Percentiles rank a stretch among this genome's conserved stretches.
These are phyloP conservation scores for Trichoderma asperellum DNA, from an alignment of 2,329 filamentous ascomycete species.

Conservation along the genomic window DNA sequence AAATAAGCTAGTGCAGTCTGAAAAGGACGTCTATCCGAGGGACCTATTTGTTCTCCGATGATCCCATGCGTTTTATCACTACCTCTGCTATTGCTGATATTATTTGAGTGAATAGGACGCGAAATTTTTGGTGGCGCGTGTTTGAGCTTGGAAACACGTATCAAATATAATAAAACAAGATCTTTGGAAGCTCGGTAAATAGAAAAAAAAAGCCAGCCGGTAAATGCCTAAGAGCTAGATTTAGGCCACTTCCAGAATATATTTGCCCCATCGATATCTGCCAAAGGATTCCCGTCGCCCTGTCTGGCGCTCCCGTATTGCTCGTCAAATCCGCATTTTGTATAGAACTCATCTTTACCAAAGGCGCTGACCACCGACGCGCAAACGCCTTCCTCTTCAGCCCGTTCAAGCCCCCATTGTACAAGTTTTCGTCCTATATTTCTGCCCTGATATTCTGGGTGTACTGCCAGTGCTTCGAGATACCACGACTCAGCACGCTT, in stretches of 20 bases:
- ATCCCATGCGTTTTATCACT: too few species aligned
- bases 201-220: too few species aligned
- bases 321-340: neutral
- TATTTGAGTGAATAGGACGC: too few species aligned
- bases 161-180: too few species aligned
- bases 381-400: neutral
- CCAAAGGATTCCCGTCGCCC: slow-evolving; percentile 5
- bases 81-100: too few species aligned
- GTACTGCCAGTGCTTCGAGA: neutral
- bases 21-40: too few species aligned
- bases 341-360: slow-evolving; percentile 3
- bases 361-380: slow-evolving; percentile 1
- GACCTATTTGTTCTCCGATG: too few species aligned
- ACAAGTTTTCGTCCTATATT: neutral
- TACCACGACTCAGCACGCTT: slow-evolving; percentile 11
- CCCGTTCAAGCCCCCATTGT: neutral
- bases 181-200: too few species aligned
- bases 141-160: too few species aligned
- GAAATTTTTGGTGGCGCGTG: too few species aligned
- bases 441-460: neutral
- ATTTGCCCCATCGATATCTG: neutral
- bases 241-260: slow-evolving; percentile 5
- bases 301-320: neutral
- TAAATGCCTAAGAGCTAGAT: neutral
- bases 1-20: too few species aligned